Base-by-base conservation (phyloP, 345 rosid species). In the Erysimum cheiranthoides region DNA sequence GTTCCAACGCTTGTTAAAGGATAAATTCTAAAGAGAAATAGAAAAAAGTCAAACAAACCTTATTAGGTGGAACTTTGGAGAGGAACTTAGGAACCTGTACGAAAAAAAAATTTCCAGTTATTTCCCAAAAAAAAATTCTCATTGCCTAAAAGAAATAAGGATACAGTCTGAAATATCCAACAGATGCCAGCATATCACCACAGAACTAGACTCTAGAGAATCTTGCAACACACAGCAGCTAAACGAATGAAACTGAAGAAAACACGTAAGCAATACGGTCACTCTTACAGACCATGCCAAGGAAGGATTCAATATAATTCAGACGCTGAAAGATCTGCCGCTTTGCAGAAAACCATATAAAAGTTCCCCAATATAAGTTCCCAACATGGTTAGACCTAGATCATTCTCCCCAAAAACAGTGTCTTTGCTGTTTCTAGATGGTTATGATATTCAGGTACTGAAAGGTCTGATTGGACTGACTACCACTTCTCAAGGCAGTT, bases 41-140 rank as follows among this genome's bases (percentile, higher is more conserved):
- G 5, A 61, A 61, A 67, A 5, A 52, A 43, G 63, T 43, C 42
- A 47, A 45, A 70, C 73, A 52, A 61, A 76, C 96, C 96, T 94
- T 94, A 71, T 94, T 66, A 66, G 81, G 81, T 51, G 81, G 81
- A 66, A 78, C 81, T 78, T 78, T 78, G 56, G 81, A 73, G 45
- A 78, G 81, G 53, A 78, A 78, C 57, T 78, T 78, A 18, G 81
- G 18, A 50, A 78, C 52, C 81, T 78, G 64, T 14, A 78, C 14
- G 54, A 40, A 64, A 39, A 54, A 25, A 32, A 40, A 16, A 53
- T 51, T 51, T 61, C 14, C 36, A 47, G 27, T 25, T 34, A 60
- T 46, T 16, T 14, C 27, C 46, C 34, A 46, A 62, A 14, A 61
- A 12, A 52, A 4, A 56, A 21, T 28, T 56, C 32, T 5, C 50